A percentile compares a stretch with the other conserved stretches of the same genome.
Evolutionary conservation across 2,329 filamentous ascomycete species (phyloP).

Genomic region (Pyricularia pennisetigena): DNA sequence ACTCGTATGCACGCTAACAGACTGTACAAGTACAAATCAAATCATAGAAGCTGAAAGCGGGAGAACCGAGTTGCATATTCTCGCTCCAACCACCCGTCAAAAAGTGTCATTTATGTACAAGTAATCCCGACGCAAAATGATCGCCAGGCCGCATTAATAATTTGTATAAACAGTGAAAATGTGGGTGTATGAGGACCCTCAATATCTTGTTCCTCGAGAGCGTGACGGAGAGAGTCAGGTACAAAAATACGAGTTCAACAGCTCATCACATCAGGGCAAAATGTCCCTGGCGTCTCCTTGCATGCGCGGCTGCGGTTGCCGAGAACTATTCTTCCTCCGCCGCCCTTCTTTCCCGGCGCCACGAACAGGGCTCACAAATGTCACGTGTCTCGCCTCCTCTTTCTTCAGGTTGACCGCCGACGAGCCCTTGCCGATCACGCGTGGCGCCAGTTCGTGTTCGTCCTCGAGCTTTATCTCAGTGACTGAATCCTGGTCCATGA

Average conservation of each 20-base stretch:
- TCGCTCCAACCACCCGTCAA: not conserved
- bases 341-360: constrained; percentile 20
- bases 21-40: not conserved
- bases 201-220: not conserved
- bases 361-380: constrained; percentile 42
- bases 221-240: not conserved
- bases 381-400: constrained; percentile 44
- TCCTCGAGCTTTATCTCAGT: constrained; percentile 54
- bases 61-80: not conserved
- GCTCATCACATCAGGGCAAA: not conserved
- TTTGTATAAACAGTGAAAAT: not conserved
- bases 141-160: constrained; percentile 6
- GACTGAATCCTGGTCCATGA: constrained; percentile 45
- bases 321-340: constrained; percentile 18
- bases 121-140: not conserved
- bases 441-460: constrained; percentile 29
- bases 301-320: not conserved
- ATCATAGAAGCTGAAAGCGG: not conserved
- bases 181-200: constrained; percentile 5
- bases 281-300: not conserved
- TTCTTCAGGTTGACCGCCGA: constrained; percentile 39
- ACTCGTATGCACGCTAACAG: not conserved
- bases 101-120: not conserved
- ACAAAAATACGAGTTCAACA: not conserved
- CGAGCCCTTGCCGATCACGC: constrained; percentile 31